Evolutionary conservation across 1,284 basidiomycete genomes (phyloP), one percentile per base, ranked within the genome.

Genomic region (Cryptococcus floricola): DNA sequence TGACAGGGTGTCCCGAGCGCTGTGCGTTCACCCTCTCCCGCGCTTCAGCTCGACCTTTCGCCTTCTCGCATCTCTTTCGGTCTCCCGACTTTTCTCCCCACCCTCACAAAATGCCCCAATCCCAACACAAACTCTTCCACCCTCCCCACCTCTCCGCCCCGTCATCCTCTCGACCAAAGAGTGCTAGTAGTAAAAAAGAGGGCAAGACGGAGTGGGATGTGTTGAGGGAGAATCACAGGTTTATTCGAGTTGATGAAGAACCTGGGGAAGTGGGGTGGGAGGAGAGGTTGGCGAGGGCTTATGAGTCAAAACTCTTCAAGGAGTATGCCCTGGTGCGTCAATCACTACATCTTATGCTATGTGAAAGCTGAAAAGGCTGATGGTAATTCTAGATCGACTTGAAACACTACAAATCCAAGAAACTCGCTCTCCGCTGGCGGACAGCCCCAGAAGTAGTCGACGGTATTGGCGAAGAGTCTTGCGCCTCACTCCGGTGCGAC

Each of bases 401-500:
- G 60, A 95, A 95, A 77, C 92, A 95, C 71, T 95, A 88, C 81
- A 94, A 92, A 77, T 86, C 87, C 0, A 89, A 90, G n/a, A 87
- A 87, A 85, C 87, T 96, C 70, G 85, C 91, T 0, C 79, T 96
- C 5, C 85, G 93, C 5, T 97, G 93, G 92, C 82, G 92, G 37
- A 92, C 91, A 0, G 91, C 94, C 67, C 78, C 81, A 3, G 93
- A 97, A 75, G 91, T 96, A 9, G 78, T 96, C 3, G 83, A 84
- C 1, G 88, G 88, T 12, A 82, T 85, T 3, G 92, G 92, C 0
- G 89, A 94, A 72, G 83, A 83, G 5, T 89, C 89, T 0, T 97
- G 92, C 68, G 92, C 84, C 1, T 91, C 92, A 58, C 84, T 90
- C 16, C 87, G 91, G 12, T 97, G 92, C 69, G 75, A 80, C 50